Evolutionary conservation across 2,329 filamentous ascomycete species (phyloP), one percentile per base, ranked within the genome.

Genomic region (Ophiostoma sp.): DNA sequence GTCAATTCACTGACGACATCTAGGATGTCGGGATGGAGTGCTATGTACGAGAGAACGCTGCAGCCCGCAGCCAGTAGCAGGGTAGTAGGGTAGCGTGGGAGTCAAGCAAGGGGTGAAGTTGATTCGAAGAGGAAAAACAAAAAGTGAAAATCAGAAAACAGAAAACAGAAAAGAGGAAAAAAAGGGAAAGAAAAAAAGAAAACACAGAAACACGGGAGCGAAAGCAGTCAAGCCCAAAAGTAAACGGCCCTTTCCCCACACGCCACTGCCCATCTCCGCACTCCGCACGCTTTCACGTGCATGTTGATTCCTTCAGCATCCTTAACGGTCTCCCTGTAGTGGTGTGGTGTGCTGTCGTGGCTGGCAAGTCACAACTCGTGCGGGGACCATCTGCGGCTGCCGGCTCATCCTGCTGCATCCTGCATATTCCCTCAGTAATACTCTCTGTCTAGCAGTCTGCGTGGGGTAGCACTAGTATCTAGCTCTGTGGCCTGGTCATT

Each of bases 161-260:
- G 7, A 23, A 20, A 39, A 39, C 11, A 35, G 60, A 23, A 39
- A 17, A 39, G 33, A 36, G 17, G 6, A 65, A n/a, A 39, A 3
- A 23, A 65, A 13, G 33, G 3, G 11, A 39, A 17, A 23, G 23
- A 36, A 1, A 39, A 36, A 65, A 36, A 36, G 11, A 36, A 36
- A 10, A 64, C 4, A 11, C 27, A 60, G 23, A 20, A 17, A 65
- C 20, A 39, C 8, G 62, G 17, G 20, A 39, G n/a, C 20, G 20
- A 65, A 39, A 23, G 23, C 27, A 65, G 33, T 13, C 35, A 65
- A 65, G 62, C 52, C 52, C 23, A 65, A 39, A 10, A n/a, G 62
- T 36, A 65, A 65, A 65, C 62, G 62, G 62, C 62, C 60, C 60
- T 64, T 64, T 64, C 60, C 60, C 60, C 60, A 64, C 60, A 64